phyloP scores from a whole-genome alignment of 495 filamentous ascomycete species.

The Penicillium pulvis region DNA sequence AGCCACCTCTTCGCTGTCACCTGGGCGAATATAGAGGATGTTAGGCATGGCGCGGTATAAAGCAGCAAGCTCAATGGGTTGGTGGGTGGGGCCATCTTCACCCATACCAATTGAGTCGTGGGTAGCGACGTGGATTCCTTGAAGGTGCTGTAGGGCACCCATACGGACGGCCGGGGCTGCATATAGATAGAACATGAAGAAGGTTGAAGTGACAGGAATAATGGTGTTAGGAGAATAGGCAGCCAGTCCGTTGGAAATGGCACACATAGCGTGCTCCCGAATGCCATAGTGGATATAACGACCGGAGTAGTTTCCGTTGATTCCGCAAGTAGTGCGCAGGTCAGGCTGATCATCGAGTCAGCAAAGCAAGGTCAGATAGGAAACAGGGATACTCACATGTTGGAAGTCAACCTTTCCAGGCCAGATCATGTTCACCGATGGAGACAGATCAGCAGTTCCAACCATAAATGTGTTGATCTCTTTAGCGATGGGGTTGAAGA shows the following conservation, averaged over 20 bases:
- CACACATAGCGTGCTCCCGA: slow-evolving; percentile 54
- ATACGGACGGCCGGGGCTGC: slow-evolving; percentile 62
- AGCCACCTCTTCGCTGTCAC: slow-evolving; percentile 57
- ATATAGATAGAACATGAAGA: slow-evolving; percentile 66
- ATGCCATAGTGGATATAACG: slow-evolving; percentile 55
- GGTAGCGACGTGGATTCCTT: slow-evolving; percentile 59
- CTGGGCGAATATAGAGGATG: slow-evolving; percentile 58
- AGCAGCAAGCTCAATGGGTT: slow-evolving; percentile 58
- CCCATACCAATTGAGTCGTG: slow-evolving; percentile 62
- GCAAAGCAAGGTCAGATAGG: background rate
- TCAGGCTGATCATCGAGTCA: slow-evolving; percentile 33
- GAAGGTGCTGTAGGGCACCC: slow-evolving; percentile 58
- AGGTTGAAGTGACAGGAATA: slow-evolving; percentile 53
- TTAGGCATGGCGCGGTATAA: slow-evolving; percentile 64
- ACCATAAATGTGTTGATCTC: slow-evolving; percentile 55
- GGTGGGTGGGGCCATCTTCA: slow-evolving; percentile 63
- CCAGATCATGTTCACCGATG: slow-evolving; percentile 60
- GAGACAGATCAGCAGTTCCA: slow-evolving; percentile 60
- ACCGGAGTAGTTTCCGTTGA: slow-evolving; percentile 51
- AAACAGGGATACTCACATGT: slow-evolving; percentile 34
- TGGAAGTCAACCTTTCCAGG: slow-evolving; percentile 57
- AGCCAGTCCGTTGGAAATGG: slow-evolving; percentile 56
- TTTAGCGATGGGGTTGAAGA: slow-evolving; percentile 52
- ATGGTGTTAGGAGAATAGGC: slow-evolving; percentile 53
- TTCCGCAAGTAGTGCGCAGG: slow-evolving; percentile 45